phyloP scores from a whole-genome alignment of 208 protist species.

The Histomonas meleagridis region DNA sequence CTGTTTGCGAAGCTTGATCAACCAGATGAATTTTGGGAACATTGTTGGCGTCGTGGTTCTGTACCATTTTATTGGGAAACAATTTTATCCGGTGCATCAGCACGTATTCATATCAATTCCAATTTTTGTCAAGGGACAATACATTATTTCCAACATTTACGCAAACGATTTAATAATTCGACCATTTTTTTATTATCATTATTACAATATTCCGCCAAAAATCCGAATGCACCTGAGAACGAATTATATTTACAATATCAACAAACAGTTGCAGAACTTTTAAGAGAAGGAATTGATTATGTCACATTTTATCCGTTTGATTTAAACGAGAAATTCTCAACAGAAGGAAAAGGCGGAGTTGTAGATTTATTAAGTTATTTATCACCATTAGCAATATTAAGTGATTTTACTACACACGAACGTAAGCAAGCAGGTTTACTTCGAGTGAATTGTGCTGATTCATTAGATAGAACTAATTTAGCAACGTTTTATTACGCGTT shows the following conservation, averaged over 20 bases:
- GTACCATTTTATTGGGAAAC: slow-evolving; percentile 11
- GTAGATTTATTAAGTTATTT: not conserved
- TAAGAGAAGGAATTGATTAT: not conserved
- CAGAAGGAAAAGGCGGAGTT: not conserved
- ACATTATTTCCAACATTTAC: not conserved
- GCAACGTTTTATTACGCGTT: not conserved
- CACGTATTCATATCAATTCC: not conserved
- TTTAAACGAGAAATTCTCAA: not conserved
- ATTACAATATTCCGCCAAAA: not conserved
- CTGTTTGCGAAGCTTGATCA: not conserved
- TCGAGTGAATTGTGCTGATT: not conserved
- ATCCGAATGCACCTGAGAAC: not conserved
- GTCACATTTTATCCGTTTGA: not conserved
- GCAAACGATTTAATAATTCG: not conserved
- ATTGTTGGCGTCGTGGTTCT: not conserved
- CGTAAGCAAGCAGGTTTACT: not conserved
- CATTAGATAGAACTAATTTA: slow-evolving; percentile 5
- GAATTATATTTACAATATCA: not conserved
- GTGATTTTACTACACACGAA: not conserved
- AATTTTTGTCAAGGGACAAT: not conserved
- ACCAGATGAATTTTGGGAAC: not conserved
- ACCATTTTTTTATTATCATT: not conserved
- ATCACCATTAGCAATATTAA: not conserved
- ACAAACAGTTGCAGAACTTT: not conserved
- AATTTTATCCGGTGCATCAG: not conserved